Evolutionary conservation across 2,329 filamentous ascomycete genomes (phyloP).

Genomic region (Pseudonectria foliicola): DNA sequence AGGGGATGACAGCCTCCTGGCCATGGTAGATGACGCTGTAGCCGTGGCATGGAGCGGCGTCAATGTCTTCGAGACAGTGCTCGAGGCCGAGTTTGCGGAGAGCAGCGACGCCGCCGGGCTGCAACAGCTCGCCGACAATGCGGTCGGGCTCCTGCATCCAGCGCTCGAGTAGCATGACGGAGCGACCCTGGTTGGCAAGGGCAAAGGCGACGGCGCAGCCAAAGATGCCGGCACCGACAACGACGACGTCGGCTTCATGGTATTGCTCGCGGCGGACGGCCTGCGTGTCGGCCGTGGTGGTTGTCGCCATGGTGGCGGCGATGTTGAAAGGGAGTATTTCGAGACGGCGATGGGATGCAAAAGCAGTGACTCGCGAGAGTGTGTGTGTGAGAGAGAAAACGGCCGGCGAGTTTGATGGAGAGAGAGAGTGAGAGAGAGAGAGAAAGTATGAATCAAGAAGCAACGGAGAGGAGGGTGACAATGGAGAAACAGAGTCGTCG

Average conservation of each 20-base stretch:
- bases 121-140: conserved; percentile 91
- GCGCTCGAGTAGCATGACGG: conserved; percentile 81
- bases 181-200: conserved; percentile 81
- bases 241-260: conserved; percentile 73
- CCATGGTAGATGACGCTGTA: conserved; percentile 84
- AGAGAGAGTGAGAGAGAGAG: no score
- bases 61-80: conserved; percentile 81
- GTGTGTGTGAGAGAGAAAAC: no score
- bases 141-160: conserved; percentile 89
- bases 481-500: no score
- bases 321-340: conserved; percentile 6
- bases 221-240: conserved; percentile 85
- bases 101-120: conserved; percentile 82
- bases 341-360: conserved; percentile 1
- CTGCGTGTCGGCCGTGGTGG: conserved; percentile 32
- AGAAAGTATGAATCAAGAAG: no score
- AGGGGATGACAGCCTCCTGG: conserved; percentile 66
- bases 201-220: conserved; percentile 82
- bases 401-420: no score
- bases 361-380: no score
- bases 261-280: conserved; percentile 44
- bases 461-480: no score
- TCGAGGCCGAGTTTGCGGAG: conserved; percentile 72
- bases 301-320: conserved; percentile 25
- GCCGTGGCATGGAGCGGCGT: conserved; percentile 73